phyloP scores from a whole-genome alignment of 495 filamentous ascomycete species.

The Penicillium flavigenum region DNA sequence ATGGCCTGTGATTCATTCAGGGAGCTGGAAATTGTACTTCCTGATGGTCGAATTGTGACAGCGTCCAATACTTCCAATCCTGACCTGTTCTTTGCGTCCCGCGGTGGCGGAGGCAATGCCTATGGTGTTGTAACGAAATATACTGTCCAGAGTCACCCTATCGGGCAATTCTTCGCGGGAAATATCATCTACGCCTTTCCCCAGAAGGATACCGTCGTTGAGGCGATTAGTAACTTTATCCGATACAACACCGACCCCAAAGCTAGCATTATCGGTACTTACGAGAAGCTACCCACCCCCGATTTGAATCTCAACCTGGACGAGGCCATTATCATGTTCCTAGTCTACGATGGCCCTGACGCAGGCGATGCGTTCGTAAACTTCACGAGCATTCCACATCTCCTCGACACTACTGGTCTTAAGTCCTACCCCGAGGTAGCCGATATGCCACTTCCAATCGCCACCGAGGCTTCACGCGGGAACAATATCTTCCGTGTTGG shows the following conservation, averaged over 20 bases:
- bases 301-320: slow-evolving; percentile 31
- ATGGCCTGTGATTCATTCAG: slow-evolving; percentile 38
- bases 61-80: slow-evolving; percentile 48
- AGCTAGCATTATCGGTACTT: slow-evolving; percentile 35
- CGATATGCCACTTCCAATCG: slow-evolving; percentile 33
- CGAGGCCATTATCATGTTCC: slow-evolving; percentile 36
- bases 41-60: slow-evolving; percentile 48
- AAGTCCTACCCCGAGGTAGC: slow-evolving; percentile 35
- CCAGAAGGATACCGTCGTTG: slow-evolving; percentile 27
- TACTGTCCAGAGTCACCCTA: slow-evolving; percentile 29
- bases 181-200: slow-evolving; percentile 32
- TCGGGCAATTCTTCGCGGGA: slow-evolving; percentile 32
- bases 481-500: slow-evolving; percentile 38
- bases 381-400: slow-evolving; percentile 30
- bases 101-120: slow-evolving; percentile 52
- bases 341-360: slow-evolving; percentile 38
- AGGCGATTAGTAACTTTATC: slow-evolving; percentile 32
- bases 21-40: slow-evolving; percentile 48
- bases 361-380: slow-evolving; percentile 31
- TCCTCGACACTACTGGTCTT: slow-evolving; percentile 24
- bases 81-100: slow-evolving; percentile 59
- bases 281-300: slow-evolving; percentile 29
- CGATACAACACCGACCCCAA: slow-evolving; percentile 37
- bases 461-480: slow-evolving; percentile 30
- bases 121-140: slow-evolving; percentile 49